A percentile compares a stretch with the other conserved stretches of the same genome.
Conservation (phyloP, 495 filamentous ascomycete genomes). For the Neurospora sp. region DNA sequence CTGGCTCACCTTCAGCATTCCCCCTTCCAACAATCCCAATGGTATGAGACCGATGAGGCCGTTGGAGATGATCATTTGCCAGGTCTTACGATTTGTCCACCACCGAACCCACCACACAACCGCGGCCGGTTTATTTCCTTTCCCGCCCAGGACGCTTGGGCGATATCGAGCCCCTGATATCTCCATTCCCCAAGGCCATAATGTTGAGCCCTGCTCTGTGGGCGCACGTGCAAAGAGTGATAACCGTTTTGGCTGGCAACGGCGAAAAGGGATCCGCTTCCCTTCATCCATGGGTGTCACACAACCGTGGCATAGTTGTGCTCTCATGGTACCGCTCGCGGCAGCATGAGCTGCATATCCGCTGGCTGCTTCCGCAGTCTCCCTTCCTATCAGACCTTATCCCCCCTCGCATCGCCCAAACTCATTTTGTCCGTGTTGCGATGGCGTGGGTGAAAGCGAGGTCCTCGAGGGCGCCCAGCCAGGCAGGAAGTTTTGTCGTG, state of each 20-base stretch:
- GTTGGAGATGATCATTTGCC: not conserved
- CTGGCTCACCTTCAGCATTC: not conserved
- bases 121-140: not conserved
- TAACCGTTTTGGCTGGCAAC: not conserved
- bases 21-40: not conserved
- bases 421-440: not conserved
- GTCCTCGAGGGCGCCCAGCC: not conserved
- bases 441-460: not conserved
- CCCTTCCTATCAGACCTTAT: not conserved
- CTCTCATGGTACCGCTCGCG: not conserved
- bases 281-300: not conserved
- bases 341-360: not conserved
- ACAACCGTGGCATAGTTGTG: not conserved
- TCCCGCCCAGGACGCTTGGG: not conserved
- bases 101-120: not conserved
- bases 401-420: not conserved
- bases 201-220: not conserved
- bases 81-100: not conserved
- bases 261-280: not conserved
- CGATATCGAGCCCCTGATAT: not conserved
- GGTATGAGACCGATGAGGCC: not conserved
- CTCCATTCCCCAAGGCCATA: not conserved
- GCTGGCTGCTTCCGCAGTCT: not conserved
- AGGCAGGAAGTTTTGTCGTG: not conserved
- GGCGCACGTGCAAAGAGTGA: not conserved